Base-by-base conservation (phyloP, 2,329 filamentous ascomycete genomes). In the Passalora sequoiae region DNA sequence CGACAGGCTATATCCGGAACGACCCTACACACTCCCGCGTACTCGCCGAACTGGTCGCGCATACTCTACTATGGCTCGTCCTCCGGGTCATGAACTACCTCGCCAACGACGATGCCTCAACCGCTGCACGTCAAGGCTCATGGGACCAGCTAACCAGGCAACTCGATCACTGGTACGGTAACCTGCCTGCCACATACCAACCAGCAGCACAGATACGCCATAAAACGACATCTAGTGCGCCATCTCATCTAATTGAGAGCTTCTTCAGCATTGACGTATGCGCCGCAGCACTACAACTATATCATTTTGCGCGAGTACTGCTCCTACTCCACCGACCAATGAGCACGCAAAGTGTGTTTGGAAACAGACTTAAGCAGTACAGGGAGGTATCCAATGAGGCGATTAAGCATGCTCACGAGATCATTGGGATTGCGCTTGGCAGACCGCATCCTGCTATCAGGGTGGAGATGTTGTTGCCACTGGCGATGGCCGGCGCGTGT, bases 181-280 rank as follows among this genome's bases (percentile, higher is more conserved):
- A 75, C 4, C 66, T 82, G 2, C 78, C 78, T 0, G 68, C 74
- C n/a, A 79, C 76, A 1, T 83, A 82, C 55, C 72, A 72, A 40
- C 75, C 78, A 6, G 76, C 72, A 48, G 77, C 75, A 10, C 69
- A 54, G 22, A 56, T 62, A 21, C 50, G 54, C 6, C 56, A 60
- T 44, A 43, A 52, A 20, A 43, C 28, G 12, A 38, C 29, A 17
- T 42, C 43, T 20, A 36, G 15, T 9, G 19, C 32, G 12, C 27
- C 24, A 15, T 53, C 50, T 6, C 55, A 50, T 13, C 44, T 63
- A 7, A 61, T 69, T 61, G 78, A 82, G 56, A 70, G 81, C 8
- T 84, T 80, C 77, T 82, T 80, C 61, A 73, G 73, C 50, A 71
- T 78, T 1, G 72, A 78, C 0, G 74, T 82, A 66, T 83, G 78